Base-by-base conservation (phyloP, 805 yeast genomes). In the Kregervanrija delftensis region DNA sequence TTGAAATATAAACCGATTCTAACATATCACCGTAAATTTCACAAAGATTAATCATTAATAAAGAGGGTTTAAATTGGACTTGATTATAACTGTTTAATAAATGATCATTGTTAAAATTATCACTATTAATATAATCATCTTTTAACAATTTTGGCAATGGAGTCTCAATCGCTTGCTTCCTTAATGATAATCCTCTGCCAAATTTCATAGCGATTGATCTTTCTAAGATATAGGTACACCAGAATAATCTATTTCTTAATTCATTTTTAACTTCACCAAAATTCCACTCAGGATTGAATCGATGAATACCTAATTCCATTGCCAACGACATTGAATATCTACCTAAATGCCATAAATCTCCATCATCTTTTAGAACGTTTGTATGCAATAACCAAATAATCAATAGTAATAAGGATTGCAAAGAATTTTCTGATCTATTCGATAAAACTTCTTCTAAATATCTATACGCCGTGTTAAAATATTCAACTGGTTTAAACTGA, bases 291-390 rank as follows among this genome's bases (percentile, higher is more conserved):
- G 60, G 59, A 34, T 55, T 55, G 40, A 40, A 57, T 22, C 60
- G 41, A 41, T 57, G 60, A 9, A 53, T 52, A 10, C 60, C 60
- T 36, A 57, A 42, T 37, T 57, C 60, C 60, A 55, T 55, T 4
- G 60, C 60, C 5, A 57, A 42, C 3, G 60, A 55, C 58, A 57
- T 54, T 30, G 54, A 48, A 39, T 51, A 57, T 32, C 59, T 46
- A 16, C 56, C 47, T 40, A 57, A 35, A 37, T 55, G 53, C 60
- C 60, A 57, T 30, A 57, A 40, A 37, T 57, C 60, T 1, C 60
- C 60, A 35, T 55, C 59, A 39, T 57, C 59, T 22, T 50, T 46
- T 10, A 55, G 33, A 8, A 56, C 50, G 41, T 43, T 50, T 1
- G 58, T 48, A 39, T 52, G 50, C 5, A 51, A 41, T 44, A 51